Base-by-base conservation (phyloP, 2,329 filamentous ascomycete species). In the Fusarium sp. region DNA sequence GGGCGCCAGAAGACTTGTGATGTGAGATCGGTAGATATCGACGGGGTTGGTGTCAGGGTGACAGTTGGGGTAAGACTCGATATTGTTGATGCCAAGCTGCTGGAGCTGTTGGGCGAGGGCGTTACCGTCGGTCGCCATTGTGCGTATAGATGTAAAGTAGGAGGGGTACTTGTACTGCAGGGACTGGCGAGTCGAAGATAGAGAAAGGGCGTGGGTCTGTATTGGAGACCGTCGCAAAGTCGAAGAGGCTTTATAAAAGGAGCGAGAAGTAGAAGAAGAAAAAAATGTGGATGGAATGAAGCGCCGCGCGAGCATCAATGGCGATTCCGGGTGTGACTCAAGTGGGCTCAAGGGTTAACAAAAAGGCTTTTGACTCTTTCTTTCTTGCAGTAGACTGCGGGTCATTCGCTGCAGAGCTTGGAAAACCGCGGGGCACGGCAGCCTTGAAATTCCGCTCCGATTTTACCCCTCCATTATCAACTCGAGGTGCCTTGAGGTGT, bases 11-110 rank as follows among this genome's bases (percentile, higher is more conserved):
- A 92, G 83, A 44, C 90, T 85, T 67, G 92, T 90, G 69, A 97
- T 87, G 78, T 94, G 91, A 40, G 90, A 88, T 65, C 93, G 88
- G 85, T 94, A 97, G 65, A 95, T 86, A 76, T 96, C 93, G 75
- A 92, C 84, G 6, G 92, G 91, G 82, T 96, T 96, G 73, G 87
- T 82, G 30, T 90, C 86, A 58, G 92, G 92, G 76, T 91, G 84
- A 74, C 85, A 88, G 77, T 84, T 84, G 41, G 88, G 85, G 76
- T 84, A 90, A 24, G 51, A 55, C 32, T 74, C 65, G 49, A 75
- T 49, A 47, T 65, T 67, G 38, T 73, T 59, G 54, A 71, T 58
- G 18, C 69, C 67, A 32, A 71, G 68, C 56, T 71, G 38, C 71
- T 75, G 43, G 61, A 76, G 74, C 74, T 76, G 74, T 48, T 52